Evolutionary conservation across 73 alveolate species (phyloP), one percentile per base, ranked within the genome.

Genomic region (Breviolum minutum): DNA sequence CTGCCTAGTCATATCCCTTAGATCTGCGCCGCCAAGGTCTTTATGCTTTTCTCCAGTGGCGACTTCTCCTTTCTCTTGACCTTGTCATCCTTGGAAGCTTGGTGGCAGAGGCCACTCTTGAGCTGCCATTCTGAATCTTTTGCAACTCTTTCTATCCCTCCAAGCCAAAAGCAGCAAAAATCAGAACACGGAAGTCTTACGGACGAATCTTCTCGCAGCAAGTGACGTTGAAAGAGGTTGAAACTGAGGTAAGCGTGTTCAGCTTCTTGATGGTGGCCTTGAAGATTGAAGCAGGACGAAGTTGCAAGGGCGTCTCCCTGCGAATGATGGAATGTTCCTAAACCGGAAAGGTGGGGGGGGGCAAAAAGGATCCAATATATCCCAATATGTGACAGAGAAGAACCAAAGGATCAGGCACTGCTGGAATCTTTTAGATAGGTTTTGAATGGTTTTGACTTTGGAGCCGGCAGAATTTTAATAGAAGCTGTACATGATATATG

Each of bases 211-310:
- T 14, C 77, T 68, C 17, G n/a, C 24, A 68, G 77, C 3, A 2
- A 2, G 54, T 40, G 54, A 22, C 26, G 83, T n/a, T 9, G 83
- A 13, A 9, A 32, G 14, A 32, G 27, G 27, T 22, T 73, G 32
- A 9, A 73, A 32, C 40, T 22, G 11, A 77, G 89, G 86, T 88
- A 54, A 88, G 95, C 63, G 81, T 74, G n/a, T 91, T 91, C 71
- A 91, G 97, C 80, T 91, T 91, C 30, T 66, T 91, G 73, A 91
- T 91, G 97, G 97, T 91, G 30, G 97, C 97, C 30, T 27, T 91
- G 97, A 88, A 88, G 95, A 88, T 88, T 54, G 95, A 88, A 62
- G 76, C 81, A 40, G 95, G 95, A 29, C 22, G 95, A 24, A 27
- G 86, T 60, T 88, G 95, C 95, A 88, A 91, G 60, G 97, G 97